These are phyloP conservation scores for Phlebiopsis gigantea DNA, from an alignment of 768 basidiomycete species.

Conservation along the genomic window DNA sequence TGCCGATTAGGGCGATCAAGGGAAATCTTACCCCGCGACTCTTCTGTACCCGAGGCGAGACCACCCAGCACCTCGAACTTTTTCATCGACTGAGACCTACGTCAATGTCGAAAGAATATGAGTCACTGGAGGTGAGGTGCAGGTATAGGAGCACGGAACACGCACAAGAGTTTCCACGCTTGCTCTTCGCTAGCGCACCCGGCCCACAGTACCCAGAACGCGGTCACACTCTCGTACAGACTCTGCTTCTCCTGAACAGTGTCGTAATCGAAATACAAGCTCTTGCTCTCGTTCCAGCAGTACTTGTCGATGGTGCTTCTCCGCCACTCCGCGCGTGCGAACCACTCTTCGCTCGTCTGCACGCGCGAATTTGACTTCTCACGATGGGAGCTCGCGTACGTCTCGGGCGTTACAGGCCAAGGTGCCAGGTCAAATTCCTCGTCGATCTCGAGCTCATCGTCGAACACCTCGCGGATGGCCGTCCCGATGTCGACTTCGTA, in stretches of 20 bases:
- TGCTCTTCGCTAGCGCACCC: conserved; percentile 97
- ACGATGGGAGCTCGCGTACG: conserved; percentile 58
- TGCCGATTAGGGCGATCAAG: conserved; percentile 96
- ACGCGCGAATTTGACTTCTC: conserved; percentile 53
- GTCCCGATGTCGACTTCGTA: conserved; percentile 99
- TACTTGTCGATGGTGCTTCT: conserved; percentile 87
- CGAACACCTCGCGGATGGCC: conserved; percentile 92
- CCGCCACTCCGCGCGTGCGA: conserved; percentile 79
- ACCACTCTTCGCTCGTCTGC: conserved; percentile 90
- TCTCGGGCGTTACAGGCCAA: conserved; percentile 78
- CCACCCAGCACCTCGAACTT: conserved; percentile 98
- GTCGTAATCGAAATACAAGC: conserved; percentile 95
- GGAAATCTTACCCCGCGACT: conserved; percentile 92
- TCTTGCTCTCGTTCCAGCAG: conserved; percentile 95
- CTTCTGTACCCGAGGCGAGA: conserved; percentile 93
- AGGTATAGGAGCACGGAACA: conserved; percentile 16
- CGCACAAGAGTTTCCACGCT: conserved; percentile 88
- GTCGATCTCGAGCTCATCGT: conserved; percentile 85
- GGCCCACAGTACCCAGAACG: conserved; percentile 96
- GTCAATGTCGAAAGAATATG: conserved; percentile 3
- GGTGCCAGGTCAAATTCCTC: conserved; percentile 89
- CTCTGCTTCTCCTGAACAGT: conserved; percentile 87
- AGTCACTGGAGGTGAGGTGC: background rate
- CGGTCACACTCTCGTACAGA: conserved; percentile 94
- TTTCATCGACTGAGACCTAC: conserved; percentile 76